These are phyloP conservation scores for Otatea glauca DNA, from an alignment of 176 grass and related monocot genomes.

Conservation along the genomic window DNA sequence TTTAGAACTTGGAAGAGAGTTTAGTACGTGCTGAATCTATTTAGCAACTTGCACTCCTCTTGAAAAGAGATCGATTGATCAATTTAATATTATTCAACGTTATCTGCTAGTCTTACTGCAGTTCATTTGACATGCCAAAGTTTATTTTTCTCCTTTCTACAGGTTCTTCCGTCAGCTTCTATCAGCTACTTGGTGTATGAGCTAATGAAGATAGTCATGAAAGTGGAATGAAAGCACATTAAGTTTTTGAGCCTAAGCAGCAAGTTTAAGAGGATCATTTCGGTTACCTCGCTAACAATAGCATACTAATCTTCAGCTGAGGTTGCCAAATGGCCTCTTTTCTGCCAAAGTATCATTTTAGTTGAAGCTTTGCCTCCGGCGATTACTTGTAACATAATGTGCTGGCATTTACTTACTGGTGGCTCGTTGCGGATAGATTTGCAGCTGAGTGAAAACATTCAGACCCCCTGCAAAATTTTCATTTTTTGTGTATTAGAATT, in stretches of 20 bases:
- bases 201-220: constrained; percentile 95
- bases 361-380: neutral
- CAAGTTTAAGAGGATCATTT: constrained; percentile 21
- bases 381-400: neutral
- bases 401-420: neutral
- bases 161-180: constrained; percentile 94
- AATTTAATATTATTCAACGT: no score
- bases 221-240: constrained; percentile 76
- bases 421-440: neutral
- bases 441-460: neutral
- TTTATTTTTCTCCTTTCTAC: constrained; percentile 39
- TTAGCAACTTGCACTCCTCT: neutral
- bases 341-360: neutral
- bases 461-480: neutral
- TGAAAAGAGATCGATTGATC: no score
- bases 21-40: neutral
- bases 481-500: neutral
- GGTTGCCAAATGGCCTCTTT: neutral
- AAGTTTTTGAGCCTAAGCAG: constrained; percentile 15
- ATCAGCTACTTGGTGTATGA: constrained; percentile 98
- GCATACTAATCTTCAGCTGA: neutral
- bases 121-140: neutral
- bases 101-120: no score
- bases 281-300: neutral
- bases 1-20: constrained; percentile 7